Evolutionary conservation across 345 rosid genomes (phyloP).

Genomic region (Brassica carinata): DNA sequence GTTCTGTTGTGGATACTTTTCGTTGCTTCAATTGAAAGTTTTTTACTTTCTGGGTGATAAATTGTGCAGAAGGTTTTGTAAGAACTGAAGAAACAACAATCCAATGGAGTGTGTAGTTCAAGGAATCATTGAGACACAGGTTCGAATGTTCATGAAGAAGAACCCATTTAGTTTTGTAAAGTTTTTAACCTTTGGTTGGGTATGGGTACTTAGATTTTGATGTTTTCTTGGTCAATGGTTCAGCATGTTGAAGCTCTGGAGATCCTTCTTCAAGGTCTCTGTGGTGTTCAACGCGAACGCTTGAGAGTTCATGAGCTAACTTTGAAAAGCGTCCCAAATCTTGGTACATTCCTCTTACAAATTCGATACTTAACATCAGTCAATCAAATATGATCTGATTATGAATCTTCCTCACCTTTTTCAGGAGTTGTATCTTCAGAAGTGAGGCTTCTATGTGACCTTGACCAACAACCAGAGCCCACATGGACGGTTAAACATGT

Average conservation of each 20-base stretch:
- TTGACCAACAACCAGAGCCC: constrained; percentile 79
- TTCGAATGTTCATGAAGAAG: constrained; percentile 1
- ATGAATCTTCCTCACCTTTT: constrained; percentile 12
- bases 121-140: constrained; percentile 79
- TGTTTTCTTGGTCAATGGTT: background rate
- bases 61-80: constrained; percentile 20
- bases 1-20: background rate
- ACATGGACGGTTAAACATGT: constrained; percentile 91
- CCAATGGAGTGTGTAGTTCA: constrained; percentile 76
- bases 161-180: background rate
- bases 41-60: background rate
- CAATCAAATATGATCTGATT: background rate
- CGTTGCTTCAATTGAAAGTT: background rate
- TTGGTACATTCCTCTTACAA: constrained; percentile 47
- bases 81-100: constrained; percentile 14
- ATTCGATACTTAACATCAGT: background rate
- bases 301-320: constrained; percentile 87
- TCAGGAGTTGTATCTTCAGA: constrained; percentile 74
- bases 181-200: background rate
- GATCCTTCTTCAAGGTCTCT: constrained; percentile 96
- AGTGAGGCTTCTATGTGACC: constrained; percentile 85
- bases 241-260: constrained; percentile 99
- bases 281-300: constrained; percentile 89
- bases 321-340: constrained; percentile 75
- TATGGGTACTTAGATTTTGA: background rate